These are phyloP conservation scores for Arxiozyma bovina DNA, from an alignment of 1,139 yeast genomes.

Conservation along the genomic window DNA sequence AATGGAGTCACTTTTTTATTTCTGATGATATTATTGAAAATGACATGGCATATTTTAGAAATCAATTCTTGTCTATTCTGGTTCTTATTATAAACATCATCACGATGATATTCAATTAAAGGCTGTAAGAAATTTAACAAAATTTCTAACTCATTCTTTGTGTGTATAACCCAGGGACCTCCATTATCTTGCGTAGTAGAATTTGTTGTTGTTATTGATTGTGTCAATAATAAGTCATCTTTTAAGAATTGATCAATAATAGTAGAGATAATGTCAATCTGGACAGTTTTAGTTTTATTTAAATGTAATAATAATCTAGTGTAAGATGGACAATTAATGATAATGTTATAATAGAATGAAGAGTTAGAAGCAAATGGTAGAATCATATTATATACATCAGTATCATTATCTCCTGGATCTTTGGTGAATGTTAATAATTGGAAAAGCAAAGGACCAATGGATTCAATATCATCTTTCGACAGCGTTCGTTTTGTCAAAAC, in stretches of 20 bases:
- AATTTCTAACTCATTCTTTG: conserved; percentile 21
- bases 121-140: conserved; percentile 22
- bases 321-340: conserved; percentile 21
- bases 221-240: background rate
- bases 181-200: background rate
- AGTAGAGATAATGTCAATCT: conserved; percentile 13
- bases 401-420: conserved; percentile 4
- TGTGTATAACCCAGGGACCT: conserved; percentile 5
- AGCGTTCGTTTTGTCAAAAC: conserved; percentile 38
- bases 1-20: conserved; percentile 23
- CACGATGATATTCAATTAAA: background rate
- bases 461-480: background rate
- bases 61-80: conserved; percentile 48
- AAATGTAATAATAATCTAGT: conserved; percentile 17
- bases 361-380: background rate
- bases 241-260: conserved; percentile 11
- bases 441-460: background rate
- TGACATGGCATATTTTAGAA: conserved; percentile 41
- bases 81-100: background rate
- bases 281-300: conserved; percentile 9
- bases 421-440: conserved; percentile 15
- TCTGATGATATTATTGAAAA: conserved; percentile 14
- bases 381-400: background rate
- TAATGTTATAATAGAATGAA: conserved; percentile 7
- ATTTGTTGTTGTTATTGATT: background rate